Evolutionary conservation across 2,329 filamentous ascomycete species (phyloP).

Genomic region (Neonectria sp.): DNA sequence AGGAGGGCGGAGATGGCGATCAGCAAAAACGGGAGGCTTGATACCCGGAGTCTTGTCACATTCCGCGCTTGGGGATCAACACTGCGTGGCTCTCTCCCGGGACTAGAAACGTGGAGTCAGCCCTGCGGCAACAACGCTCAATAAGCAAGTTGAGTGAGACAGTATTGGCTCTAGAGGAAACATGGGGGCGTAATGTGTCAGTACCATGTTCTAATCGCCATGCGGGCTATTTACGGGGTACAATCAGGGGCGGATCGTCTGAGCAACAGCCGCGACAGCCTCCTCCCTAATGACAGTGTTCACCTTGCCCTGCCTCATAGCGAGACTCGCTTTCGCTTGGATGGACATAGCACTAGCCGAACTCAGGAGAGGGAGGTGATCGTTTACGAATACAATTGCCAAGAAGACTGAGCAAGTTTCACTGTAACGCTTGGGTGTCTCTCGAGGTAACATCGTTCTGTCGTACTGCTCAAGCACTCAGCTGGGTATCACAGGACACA

Average conservation of each 20-base stretch:
- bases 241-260: not conserved
- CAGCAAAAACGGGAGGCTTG: conserved; percentile 14
- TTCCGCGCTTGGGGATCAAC: conserved; percentile 22
- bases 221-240: not conserved
- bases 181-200: conserved; percentile 17
- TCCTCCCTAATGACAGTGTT: not conserved
- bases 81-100: conserved; percentile 10
- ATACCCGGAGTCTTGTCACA: conserved; percentile 8
- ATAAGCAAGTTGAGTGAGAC: conserved; percentile 19
- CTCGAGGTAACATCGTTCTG: not conserved
- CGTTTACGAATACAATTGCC: too few species aligned
- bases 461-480: not conserved
- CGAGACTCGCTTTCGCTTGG: conserved; percentile 3
- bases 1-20: conserved; percentile 2
- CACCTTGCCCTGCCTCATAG: conserved; percentile 8
- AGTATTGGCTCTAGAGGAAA: conserved; percentile 13
- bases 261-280: conserved; percentile 9
- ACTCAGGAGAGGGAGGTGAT: not conserved
- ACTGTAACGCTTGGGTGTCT: conserved; percentile 14
- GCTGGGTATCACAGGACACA: not conserved
- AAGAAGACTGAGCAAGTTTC: not conserved
- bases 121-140: conserved; percentile 14
- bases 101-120: conserved; percentile 19
- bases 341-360: not conserved
- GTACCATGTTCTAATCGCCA: conserved; percentile 17